Conservation (phyloP, 2,329 filamentous ascomycete species). For the Lanzia echinophila region DNA sequence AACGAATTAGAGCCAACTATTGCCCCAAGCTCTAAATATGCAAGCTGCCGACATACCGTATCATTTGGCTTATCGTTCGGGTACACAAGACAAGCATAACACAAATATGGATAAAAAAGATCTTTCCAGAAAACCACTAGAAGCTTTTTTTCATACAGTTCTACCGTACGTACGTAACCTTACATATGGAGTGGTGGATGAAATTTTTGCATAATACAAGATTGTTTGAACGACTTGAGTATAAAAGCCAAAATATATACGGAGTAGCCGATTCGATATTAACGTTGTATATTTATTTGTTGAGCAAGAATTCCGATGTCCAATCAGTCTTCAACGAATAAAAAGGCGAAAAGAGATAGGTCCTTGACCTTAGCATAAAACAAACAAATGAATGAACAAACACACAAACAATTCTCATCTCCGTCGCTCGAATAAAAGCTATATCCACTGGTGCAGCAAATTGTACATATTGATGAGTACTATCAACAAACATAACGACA, state of each 20-base stretch:
- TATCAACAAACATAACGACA: no score
- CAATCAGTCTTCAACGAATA: no score
- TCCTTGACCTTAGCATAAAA: no score
- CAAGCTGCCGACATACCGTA: background rate
- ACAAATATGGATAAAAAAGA: background rate
- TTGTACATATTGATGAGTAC: no score
- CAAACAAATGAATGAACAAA: no score
- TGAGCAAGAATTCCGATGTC: no score
- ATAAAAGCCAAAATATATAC: background rate
- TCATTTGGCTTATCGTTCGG: background rate
- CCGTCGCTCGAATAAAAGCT: no score
- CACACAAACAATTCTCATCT: no score
- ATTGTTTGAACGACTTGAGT: background rate
- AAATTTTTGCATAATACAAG: background rate
- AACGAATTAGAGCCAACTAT: background rate
- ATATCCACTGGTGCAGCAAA: no score
- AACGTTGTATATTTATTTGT: no score
- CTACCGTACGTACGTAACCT: background rate
- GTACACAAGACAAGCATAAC: background rate
- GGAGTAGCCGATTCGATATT: background rate
- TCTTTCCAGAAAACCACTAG: background rate
- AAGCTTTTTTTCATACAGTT: background rate
- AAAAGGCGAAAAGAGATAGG: no score
- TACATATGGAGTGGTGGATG: background rate
- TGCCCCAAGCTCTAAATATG: background rate